Evolutionary conservation across 1,139 yeast species (phyloP), one percentile per base, ranked within the genome.

Genomic region (Yamadazyma aaseri): DNA sequence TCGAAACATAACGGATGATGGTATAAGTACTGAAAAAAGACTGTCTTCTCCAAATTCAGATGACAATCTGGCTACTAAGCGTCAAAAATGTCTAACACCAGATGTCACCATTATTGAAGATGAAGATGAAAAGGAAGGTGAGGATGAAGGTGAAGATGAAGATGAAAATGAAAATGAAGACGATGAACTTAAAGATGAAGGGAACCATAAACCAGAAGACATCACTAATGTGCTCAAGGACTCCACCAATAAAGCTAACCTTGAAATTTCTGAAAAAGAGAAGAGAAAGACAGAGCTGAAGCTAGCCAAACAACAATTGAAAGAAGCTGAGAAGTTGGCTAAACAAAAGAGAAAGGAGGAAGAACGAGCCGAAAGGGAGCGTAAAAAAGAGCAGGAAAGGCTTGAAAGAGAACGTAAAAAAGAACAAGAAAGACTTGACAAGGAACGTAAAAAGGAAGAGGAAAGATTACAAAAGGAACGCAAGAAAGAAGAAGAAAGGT

Each of bases 331-430:
- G 23, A 55, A 50, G 23, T 47, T 58, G 29, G 64, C 60, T 43
- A 58, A 60, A 45, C 64, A 60, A 53, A 49, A 38, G 51, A 55
- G 45, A 49, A 51, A 48, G 42, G 66, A 54, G 45, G 61, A 49
- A 32, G 71, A 63, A 45, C 44, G 47, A 42, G 29, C 41, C 3
- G 59, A 55, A 34, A 43, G 51, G 26, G 63, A 59, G 30, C 39
- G 49, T 32, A 48, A 53, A 46, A 47, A 51, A 40, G 44, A 41
- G 22, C 40, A 35, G 27, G 49, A 43, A 20, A 28, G 38, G 10
- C 10, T 30, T 3, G 38, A 40, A 17, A 31, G 35, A 17, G 46
- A 44, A 23, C 17, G 28, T 9, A 40, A 36, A 30, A 43, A 42
- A 22, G 45, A 42, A 28, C 34, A 34, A 21, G 45, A 35, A 24